Evolutionary conservation across 345 rosid species (phyloP).

Genomic region (Sonneratia caseolaris): DNA sequence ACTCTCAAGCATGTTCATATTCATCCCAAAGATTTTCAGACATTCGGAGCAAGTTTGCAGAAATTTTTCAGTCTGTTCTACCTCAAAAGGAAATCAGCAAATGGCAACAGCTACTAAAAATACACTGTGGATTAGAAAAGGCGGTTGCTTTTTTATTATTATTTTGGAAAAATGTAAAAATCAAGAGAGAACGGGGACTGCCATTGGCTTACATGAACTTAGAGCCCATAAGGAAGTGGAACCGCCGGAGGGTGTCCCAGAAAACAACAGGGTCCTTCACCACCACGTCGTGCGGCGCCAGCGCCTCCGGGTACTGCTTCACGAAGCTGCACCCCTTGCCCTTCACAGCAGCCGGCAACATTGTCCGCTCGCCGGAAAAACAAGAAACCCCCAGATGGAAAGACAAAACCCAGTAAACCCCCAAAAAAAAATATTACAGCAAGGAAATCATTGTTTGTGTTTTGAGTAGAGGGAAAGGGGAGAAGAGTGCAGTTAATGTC

Average conservation of each 20-base stretch:
- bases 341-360: conserved; percentile 26
- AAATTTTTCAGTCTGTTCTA: not conserved
- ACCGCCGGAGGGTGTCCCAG: conserved; percentile 85
- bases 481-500: conserved; percentile 3
- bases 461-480: not conserved
- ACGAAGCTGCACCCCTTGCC: conserved; percentile 12
- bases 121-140: not conserved
- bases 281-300: conserved; percentile 48
- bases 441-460: not conserved
- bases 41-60: not conserved
- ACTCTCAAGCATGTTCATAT: not conserved
- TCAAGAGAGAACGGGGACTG: not conserved
- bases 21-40: not conserved
- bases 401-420: not conserved
- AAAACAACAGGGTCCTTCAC: conserved; percentile 39
- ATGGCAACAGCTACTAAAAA: not conserved
- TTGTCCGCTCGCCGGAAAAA: conserved; percentile 13
- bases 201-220: conserved; percentile 54
- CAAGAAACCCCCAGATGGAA: not conserved
- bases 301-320: conserved; percentile 54
- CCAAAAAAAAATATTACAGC: conserved; percentile 1
- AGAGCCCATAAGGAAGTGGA: conserved; percentile 70
- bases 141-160: no score
- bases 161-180: not conserved
- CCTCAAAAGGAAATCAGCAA: not conserved